phyloP scores from a whole-genome alignment of 2,329 filamentous ascomycete genomes.

The Setomelanomma holmii region DNA sequence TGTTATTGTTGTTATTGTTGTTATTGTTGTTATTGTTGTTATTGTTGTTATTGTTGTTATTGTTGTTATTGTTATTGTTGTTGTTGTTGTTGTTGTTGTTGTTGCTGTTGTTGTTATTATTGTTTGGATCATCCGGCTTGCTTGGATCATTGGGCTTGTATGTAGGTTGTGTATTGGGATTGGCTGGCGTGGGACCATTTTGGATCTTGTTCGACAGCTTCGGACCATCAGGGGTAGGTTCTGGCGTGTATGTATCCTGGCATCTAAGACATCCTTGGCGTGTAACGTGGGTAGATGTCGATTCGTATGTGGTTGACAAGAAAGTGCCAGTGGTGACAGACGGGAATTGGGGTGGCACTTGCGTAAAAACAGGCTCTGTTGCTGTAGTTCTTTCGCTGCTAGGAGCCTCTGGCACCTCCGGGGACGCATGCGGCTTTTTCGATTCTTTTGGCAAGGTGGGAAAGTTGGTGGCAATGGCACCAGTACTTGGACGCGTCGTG shows the following conservation, averaged over 20 bases:
- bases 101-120: too few species aligned
- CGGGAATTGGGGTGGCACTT: neutral
- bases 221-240: neutral
- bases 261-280: constrained; percentile 35
- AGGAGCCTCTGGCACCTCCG: neutral
- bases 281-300: constrained; percentile 37
- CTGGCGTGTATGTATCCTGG: constrained; percentile 3
- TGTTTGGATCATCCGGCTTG: constrained; percentile 4
- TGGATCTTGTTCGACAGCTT: neutral
- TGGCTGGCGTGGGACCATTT: neutral
- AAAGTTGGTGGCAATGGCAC: neutral
- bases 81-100: too few species aligned
- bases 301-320: constrained; percentile 31
- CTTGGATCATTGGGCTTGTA: constrained; percentile 3
- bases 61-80: too few species aligned
- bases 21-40: too few species aligned
- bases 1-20: too few species aligned
- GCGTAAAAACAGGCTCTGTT: neutral
- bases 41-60: too few species aligned
- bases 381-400: neutral
- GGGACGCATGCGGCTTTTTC: neutral
- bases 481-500: constrained; percentile 7
- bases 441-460: neutral
- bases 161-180: neutral
- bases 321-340: constrained; percentile 29